A percentile compares a stretch with the other conserved stretches of the same genome.
Evolutionary conservation across 371 early-diverging fungal species (phyloP).

Genomic region (Mortierella sp.): DNA sequence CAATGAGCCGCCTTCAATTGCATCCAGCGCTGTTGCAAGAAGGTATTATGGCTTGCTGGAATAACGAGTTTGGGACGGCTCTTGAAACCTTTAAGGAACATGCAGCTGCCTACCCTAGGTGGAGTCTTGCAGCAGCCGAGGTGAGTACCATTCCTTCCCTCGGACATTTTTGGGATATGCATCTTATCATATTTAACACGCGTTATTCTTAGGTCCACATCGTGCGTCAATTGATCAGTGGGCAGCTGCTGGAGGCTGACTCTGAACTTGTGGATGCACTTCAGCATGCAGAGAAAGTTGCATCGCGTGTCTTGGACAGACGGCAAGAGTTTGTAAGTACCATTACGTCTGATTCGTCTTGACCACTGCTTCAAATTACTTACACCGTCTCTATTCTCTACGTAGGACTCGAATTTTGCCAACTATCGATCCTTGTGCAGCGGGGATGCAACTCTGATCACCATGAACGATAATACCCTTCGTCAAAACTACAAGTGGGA

Average conservation of each 20-base stretch:
- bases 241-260: slow-evolving; percentile 47
- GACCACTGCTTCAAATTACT: no score
- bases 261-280: slow-evolving; percentile 43
- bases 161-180: no score
- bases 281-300: slow-evolving; percentile 41
- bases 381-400: no score
- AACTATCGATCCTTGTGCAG: slow-evolving; percentile 30
- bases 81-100: slow-evolving; percentile 40
- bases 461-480: slow-evolving; percentile 38
- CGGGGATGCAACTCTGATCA: slow-evolving; percentile 24
- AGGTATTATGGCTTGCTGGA: slow-evolving; percentile 53
- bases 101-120: slow-evolving; percentile 39
- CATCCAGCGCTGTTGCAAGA: slow-evolving; percentile 34
- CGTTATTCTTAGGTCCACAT: slow-evolving; percentile 33
- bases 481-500: slow-evolving; percentile 58
- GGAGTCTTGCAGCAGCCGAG: slow-evolving; percentile 54
- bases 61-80: slow-evolving; percentile 53
- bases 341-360: no score
- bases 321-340: slow-evolving; percentile 40
- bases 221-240: slow-evolving; percentile 44
- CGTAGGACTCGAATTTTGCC: slow-evolving; percentile 43
- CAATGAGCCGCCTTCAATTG: slow-evolving; percentile 42
- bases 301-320: slow-evolving; percentile 32
- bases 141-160: no score
- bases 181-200: no score